Evolutionary conservation across 2,329 filamentous ascomycete species (phyloP).

Genomic region (Ophiocordyceps camponoti-saundersi): DNA sequence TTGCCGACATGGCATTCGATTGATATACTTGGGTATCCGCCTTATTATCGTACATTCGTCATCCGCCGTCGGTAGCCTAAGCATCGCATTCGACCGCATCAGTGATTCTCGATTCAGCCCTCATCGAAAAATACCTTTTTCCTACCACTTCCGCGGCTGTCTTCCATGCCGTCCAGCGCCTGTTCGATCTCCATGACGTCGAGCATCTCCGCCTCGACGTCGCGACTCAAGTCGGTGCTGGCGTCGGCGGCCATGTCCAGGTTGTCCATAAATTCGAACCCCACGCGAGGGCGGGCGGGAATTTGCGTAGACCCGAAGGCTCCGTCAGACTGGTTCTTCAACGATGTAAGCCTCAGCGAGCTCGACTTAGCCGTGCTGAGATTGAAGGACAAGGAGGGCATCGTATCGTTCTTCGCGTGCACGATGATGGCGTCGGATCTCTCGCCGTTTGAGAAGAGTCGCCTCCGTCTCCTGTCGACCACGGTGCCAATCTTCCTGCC

Average conservation of each 20-base stretch:
- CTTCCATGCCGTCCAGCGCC: constrained; percentile 37
- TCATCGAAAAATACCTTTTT: constrained; percentile 37
- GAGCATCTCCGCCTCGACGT: constrained; percentile 43
- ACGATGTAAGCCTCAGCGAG: constrained; percentile 15
- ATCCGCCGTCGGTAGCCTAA: background rate
- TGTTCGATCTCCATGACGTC: constrained; percentile 51
- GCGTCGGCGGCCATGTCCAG: constrained; percentile 35
- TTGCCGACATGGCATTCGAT: too few relatives aligned
- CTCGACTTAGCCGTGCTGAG: constrained; percentile 27
- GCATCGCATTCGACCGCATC: constrained; percentile 10
- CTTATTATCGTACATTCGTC: constrained; percentile 5
- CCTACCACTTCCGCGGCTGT: constrained; percentile 25
- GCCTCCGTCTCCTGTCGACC: constrained; percentile 14
- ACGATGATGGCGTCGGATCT: constrained; percentile 37
- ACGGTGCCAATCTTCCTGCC: constrained; percentile 25
- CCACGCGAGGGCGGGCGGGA: constrained; percentile 15
- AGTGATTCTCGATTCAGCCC: constrained; percentile 5
- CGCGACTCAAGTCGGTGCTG: constrained; percentile 29
- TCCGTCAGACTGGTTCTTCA: constrained; percentile 11
- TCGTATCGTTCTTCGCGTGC: constrained; percentile 24
- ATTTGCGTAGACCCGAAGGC: constrained; percentile 7
- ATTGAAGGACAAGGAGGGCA: constrained; percentile 28
- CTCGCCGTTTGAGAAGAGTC: constrained; percentile 20
- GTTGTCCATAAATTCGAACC: constrained; percentile 33
- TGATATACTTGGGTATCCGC: constrained; percentile 5